Percentiles rank a stretch among this genome's conserved stretches.
Evolutionary conservation across 2,329 filamentous ascomycete species (phyloP).

Genomic region (Fusarium hostae): DNA sequence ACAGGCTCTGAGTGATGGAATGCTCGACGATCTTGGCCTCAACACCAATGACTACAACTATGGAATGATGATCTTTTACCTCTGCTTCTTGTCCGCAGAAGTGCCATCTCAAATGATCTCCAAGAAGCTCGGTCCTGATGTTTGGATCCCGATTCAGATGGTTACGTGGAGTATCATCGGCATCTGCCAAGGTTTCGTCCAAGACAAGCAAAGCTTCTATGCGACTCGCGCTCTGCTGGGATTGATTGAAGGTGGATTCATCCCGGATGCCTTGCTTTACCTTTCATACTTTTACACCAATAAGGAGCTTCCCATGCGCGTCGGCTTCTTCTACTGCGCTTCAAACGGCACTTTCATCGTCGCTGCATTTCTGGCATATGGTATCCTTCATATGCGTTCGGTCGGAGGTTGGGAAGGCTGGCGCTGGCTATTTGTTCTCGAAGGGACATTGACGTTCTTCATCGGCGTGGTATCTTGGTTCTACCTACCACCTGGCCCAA

Average conservation of each 20-base stretch:
- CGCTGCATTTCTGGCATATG: slow-evolving; percentile 49
- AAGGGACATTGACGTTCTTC: slow-evolving; percentile 48
- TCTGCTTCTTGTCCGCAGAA: slow-evolving; percentile 48
- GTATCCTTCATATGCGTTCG: slow-evolving; percentile 65
- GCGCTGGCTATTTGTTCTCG: slow-evolving; percentile 65
- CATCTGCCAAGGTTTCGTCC: slow-evolving; percentile 48
- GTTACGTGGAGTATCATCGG: slow-evolving; percentile 52
- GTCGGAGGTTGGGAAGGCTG: slow-evolving; percentile 63
- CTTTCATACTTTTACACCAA: slow-evolving; percentile 74
- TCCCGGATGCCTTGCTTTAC: slow-evolving; percentile 60
- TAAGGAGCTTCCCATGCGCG: slow-evolving; percentile 63
- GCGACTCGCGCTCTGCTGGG: slow-evolving; percentile 57
- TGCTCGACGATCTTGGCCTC: slow-evolving; percentile 56
- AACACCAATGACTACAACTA: slow-evolving; percentile 54
- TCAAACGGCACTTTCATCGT: slow-evolving; percentile 9
- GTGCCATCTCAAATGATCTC: slow-evolving; percentile 70
- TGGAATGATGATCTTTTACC: slow-evolving; percentile 47
- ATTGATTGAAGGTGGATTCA: slow-evolving; percentile 22
- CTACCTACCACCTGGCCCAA: slow-evolving; percentile 40
- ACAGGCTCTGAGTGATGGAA: slow-evolving; percentile 60
- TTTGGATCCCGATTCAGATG: slow-evolving; percentile 70
- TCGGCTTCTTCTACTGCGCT: slow-evolving; percentile 74
- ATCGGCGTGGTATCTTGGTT: slow-evolving; percentile 37
- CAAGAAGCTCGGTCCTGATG: slow-evolving; percentile 67
- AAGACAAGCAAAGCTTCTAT: slow-evolving; percentile 46